Conservation (phyloP, 106 monocot species). For the Dendrobium officinale region DNA sequence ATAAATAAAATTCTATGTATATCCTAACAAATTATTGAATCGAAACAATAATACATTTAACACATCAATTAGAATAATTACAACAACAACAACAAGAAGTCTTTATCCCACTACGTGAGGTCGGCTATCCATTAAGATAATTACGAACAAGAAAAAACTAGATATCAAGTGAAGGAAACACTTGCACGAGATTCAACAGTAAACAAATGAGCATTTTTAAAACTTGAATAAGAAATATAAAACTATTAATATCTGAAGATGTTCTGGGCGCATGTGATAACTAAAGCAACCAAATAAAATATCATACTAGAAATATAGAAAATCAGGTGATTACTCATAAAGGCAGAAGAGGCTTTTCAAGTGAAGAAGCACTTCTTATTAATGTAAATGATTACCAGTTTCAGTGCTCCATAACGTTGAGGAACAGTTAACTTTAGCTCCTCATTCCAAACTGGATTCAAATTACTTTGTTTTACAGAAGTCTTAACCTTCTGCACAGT, state of each 20-base stretch:
- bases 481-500: slow-evolving; percentile 52
- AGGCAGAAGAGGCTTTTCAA: neutral
- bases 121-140: neutral
- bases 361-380: neutral
- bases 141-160: neutral
- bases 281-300: neutral
- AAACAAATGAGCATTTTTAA: too few relatives aligned
- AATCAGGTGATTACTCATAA: neutral
- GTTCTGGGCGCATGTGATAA: neutral
- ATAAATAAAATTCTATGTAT: neutral
- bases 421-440: slow-evolving; percentile 61
- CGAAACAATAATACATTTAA: neutral
- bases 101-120: too few relatives aligned
- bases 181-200: too few relatives aligned
- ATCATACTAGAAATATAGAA: neutral
- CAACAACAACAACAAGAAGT: neutral
- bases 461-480: slow-evolving; percentile 51
- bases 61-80: neutral
- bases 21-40: neutral
- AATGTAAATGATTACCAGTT: slow-evolving; percentile 36
- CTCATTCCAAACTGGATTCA: slow-evolving; percentile 88
- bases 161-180: neutral
- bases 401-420: slow-evolving; percentile 48
- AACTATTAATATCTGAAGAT: neutral
- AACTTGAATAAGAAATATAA: too few relatives aligned